Evolutionary conservation across 2,329 filamentous ascomycete genomes (phyloP), one percentile per base, ranked within the genome.

Genomic region (Cladosporium oxysporum): DNA sequence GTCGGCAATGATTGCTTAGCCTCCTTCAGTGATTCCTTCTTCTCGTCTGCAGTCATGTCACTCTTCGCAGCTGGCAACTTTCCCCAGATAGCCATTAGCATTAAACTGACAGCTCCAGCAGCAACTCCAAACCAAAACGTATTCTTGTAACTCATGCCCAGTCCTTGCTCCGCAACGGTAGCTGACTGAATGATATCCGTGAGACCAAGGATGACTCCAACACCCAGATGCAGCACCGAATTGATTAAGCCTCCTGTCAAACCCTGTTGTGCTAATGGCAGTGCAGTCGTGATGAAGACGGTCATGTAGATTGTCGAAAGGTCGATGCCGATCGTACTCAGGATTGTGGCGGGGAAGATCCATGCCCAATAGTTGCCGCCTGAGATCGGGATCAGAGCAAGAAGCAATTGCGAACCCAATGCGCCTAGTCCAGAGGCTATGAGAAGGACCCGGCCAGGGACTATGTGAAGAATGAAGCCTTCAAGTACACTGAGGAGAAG

Each of bases 301-400:
- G 90, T 92, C 28, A 87, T 86, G 1, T 92, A 84, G 72, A 90
- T 91, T 77, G 88, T 92, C 3, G 86, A 87, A 62, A 92, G 87
- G 71, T 93, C 91, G 66, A 92, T 87, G 23, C 88, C 90, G 37
- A 92, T 81, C 0, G 90, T 93, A 12, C 83, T 84, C 67, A 87
- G 85, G 78, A 89, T 74, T 87, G 89, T 90, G 65, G 85, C 79
- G 0, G 90, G 89, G 72, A 93, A 91, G 21, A 91, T 82, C 71
- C 85, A 92, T 0, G 88, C 85, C 90, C 90, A 93, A 80, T 90
- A 90, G 41, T 80, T 84, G 0, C 80, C 83, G 10, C 73, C 49
- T 1, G 78, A 73, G n/a, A 67, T 35, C 0, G 88, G 89, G 31
- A 89, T 83, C 4, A 90, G 71, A 7, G 89, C 88, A 66, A 91